These are phyloP conservation scores for Pseudogymnoascus sp. DNA, from an alignment of 2,329 filamentous ascomycete genomes.

Conservation along the genomic window DNA sequence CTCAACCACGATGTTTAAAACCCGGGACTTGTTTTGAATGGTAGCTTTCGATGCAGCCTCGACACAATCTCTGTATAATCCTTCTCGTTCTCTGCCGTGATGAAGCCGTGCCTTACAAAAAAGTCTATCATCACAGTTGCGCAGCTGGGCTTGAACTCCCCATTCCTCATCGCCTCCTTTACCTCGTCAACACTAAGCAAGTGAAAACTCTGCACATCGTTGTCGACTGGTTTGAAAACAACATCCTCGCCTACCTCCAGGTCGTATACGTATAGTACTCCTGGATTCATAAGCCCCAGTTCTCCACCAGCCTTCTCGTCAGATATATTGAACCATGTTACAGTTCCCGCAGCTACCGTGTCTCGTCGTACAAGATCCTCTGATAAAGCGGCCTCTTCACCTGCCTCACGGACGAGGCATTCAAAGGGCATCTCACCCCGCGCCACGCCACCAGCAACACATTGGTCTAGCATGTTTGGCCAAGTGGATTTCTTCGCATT, in stretches of 20 bases:
- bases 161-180: slow-evolving; percentile 51
- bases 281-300: slow-evolving; percentile 54
- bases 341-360: slow-evolving; percentile 48
- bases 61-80: slow-evolving; percentile 62
- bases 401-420: slow-evolving; percentile 63
- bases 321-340: slow-evolving; percentile 61
- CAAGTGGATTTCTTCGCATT: slow-evolving; percentile 63
- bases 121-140: slow-evolving; percentile 74
- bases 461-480: slow-evolving; percentile 69
- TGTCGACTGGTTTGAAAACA: slow-evolving; percentile 61
- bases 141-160: slow-evolving; percentile 82
- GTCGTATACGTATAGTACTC: slow-evolving; percentile 71
- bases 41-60: slow-evolving; percentile 35
- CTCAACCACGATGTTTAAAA: neutral
- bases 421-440: slow-evolving; percentile 58
- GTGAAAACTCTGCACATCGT: slow-evolving; percentile 70
- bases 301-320: slow-evolving; percentile 58
- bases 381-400: slow-evolving; percentile 65
- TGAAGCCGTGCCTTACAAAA: slow-evolving; percentile 66
- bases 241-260: slow-evolving; percentile 55
- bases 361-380: slow-evolving; percentile 48
- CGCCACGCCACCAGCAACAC: slow-evolving; percentile 70
- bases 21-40: slow-evolving; percentile 5
- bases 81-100: slow-evolving; percentile 65
- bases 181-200: slow-evolving; percentile 57